A percentile compares a stretch with the other conserved stretches of the same genome.
Conservation (phyloP, 257 asterid species). For the Henckelia pumila region DNA sequence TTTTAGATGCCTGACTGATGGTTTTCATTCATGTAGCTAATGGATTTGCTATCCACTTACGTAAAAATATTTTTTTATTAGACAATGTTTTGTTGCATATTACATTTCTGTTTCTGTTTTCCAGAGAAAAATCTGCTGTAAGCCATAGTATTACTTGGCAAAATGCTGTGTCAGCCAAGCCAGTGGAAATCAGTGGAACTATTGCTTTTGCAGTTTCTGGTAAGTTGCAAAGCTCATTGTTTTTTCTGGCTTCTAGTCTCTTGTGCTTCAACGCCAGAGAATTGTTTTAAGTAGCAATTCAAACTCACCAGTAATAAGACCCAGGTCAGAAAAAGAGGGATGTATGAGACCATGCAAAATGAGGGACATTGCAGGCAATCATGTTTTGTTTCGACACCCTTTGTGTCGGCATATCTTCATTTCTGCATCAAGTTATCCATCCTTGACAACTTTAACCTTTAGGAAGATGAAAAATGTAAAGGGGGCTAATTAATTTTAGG, state of each 20-base stretch:
- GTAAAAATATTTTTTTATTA: neutral
- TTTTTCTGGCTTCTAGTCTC: slow-evolving; percentile 7
- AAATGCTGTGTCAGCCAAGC: slow-evolving; percentile 56
- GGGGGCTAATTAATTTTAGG: neutral
- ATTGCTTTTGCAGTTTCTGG: slow-evolving; percentile 82
- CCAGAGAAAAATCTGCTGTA: slow-evolving; percentile 88
- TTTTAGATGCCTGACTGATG: neutral
- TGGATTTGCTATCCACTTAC: slow-evolving; percentile 11
- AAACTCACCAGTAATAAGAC: neutral
- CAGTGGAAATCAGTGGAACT: slow-evolving; percentile 70
- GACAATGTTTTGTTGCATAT: slow-evolving; percentile 4
- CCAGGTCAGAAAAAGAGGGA: neutral
- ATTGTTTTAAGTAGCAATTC: neutral
- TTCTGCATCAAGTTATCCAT: neutral
- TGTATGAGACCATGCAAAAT: neutral
- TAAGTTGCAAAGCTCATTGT: slow-evolving; percentile 32
- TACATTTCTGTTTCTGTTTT: slow-evolving; percentile 9
- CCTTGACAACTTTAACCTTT: neutral
- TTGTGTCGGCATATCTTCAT: neutral
- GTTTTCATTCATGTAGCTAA: neutral
- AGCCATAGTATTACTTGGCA: slow-evolving; percentile 80
- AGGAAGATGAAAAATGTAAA: neutral
- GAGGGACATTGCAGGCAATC: neutral
- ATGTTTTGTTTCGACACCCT: neutral
- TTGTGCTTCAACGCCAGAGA: neutral